A percentile compares a stretch with the other conserved stretches of the same genome.
Evolutionary conservation across 1,139 yeast species (phyloP).

Genomic region (Lipomyces yarrowii): DNA sequence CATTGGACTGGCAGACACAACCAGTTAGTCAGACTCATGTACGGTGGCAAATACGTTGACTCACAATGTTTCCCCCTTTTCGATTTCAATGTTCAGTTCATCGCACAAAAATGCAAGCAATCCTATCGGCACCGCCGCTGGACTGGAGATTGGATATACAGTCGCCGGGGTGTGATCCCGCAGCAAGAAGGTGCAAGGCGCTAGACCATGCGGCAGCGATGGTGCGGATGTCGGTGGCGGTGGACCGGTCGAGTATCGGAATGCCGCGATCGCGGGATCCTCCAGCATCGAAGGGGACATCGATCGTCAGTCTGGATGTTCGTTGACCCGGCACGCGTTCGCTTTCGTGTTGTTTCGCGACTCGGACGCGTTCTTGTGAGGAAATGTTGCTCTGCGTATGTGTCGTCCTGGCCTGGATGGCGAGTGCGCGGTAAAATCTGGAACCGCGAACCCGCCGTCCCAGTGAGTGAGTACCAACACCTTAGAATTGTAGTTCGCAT

Average conservation of each 20-base stretch:
- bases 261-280: slow-evolving; percentile 29
- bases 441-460: slow-evolving; percentile 2
- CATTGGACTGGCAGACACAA: slow-evolving; percentile 22
- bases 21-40: neutral
- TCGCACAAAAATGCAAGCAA: slow-evolving; percentile 80
- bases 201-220: slow-evolving; percentile 30
- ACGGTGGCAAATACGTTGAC: neutral
- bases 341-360: neutral
- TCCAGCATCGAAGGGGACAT: slow-evolving; percentile 25
- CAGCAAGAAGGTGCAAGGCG: slow-evolving; percentile 66
- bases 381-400: slow-evolving; percentile 17
- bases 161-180: slow-evolving; percentile 93
- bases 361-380: neutral
- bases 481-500: too few relatives aligned
- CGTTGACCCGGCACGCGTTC: neutral
- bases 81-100: slow-evolving; percentile 91
- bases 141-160: slow-evolving; percentile 76
- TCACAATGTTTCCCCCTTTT: slow-evolving; percentile 74
- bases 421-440: neutral
- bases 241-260: slow-evolving; percentile 17
- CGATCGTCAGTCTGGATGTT: neutral
- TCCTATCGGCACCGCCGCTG: slow-evolving; percentile 69
- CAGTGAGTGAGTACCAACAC: too few relatives aligned
- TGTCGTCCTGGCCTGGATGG: slow-evolving; percentile 4
- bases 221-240: slow-evolving; percentile 13